Evolutionary conservation across 1,284 basidiomycete genomes (phyloP).

Genomic region (Leccinum griseonigrum): DNA sequence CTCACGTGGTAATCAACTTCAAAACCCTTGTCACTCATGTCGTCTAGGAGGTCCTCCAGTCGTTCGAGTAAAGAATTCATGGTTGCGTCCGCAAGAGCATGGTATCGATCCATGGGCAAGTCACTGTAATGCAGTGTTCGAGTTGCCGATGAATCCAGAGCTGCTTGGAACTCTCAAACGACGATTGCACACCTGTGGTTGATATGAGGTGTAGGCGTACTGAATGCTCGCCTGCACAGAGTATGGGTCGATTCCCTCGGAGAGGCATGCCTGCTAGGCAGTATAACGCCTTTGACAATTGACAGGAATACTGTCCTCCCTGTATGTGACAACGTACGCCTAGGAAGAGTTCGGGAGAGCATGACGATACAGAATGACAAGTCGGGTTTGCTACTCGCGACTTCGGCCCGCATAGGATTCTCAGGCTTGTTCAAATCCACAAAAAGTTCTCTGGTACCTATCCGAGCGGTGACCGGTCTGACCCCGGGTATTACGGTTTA

Average conservation of each 20-base stretch:
- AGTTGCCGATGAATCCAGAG: not conserved
- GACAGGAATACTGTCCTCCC: constrained; percentile 4
- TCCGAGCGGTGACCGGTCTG: too few species aligned
- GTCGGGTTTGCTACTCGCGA: too few species aligned
- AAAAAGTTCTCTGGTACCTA: too few species aligned
- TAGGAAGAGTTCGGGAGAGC: constrained; percentile 22
- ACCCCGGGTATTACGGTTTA: too few species aligned
- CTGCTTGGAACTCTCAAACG: not conserved
- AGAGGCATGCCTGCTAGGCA: constrained; percentile 2
- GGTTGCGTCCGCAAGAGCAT: constrained; percentile 73
- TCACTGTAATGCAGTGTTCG: constrained; percentile 38
- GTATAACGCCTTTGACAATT: constrained; percentile 1
- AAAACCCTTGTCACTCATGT: constrained; percentile 51
- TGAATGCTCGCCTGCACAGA: constrained; percentile 34
- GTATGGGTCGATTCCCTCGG: not conserved
- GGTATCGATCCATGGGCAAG: constrained; percentile 70
- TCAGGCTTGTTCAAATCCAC: too few species aligned
- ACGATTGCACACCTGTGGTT: constrained; percentile 40
- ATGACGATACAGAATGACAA: constrained; percentile 7
- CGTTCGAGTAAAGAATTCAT: constrained; percentile 83
- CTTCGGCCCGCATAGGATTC: too few species aligned
- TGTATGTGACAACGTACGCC: constrained; percentile 5
- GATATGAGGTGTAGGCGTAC: constrained; percentile 48
- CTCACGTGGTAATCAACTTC: constrained; percentile 95
- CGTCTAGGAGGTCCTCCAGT: constrained; percentile 79